phyloP scores from a whole-genome alignment of 2,329 filamentous ascomycete species.

The Penicillium fuscoglaucum region DNA sequence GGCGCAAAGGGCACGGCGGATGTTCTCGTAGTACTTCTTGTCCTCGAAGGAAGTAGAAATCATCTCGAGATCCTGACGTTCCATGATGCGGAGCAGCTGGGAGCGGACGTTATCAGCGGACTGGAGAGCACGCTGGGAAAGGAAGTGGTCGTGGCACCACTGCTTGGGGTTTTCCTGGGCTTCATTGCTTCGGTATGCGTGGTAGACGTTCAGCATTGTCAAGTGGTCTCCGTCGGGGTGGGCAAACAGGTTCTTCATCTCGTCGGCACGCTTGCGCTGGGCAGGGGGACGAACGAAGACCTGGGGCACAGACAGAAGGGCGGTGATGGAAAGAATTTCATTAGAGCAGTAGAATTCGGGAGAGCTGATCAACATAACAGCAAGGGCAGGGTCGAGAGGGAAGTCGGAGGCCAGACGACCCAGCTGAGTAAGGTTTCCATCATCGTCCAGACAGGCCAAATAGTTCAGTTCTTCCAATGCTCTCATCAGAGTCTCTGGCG shows the following conservation, averaged over 20 bases:
- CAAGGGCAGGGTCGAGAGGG: conserved; percentile 87
- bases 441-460: conserved; percentile 91
- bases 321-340: conserved; percentile 92
- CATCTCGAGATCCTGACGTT: conserved; percentile 81
- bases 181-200: conserved; percentile 82
- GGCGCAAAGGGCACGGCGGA: conserved; percentile 83
- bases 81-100: conserved; percentile 96
- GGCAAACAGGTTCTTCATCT: conserved; percentile 94
- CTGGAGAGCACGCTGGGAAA: conserved; percentile 82
- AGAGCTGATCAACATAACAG: conserved; percentile 96
- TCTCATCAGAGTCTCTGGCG: conserved; percentile 97
- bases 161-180: conserved; percentile 73
- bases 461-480: conserved; percentile 98
- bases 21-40: conserved; percentile 98
- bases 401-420: conserved; percentile 91
- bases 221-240: conserved; percentile 94
- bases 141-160: conserved; percentile 97
- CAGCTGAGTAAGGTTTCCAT: conserved; percentile 84
- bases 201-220: conserved; percentile 95
- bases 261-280: conserved; percentile 86
- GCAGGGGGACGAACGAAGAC: conserved; percentile 86
- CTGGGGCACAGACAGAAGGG: conserved; percentile 90
- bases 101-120: conserved; percentile 92
- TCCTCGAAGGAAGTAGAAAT: conserved; percentile 87
- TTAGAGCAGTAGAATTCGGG: conserved; percentile 99